Evolutionary conservation across 139 green algal species (phyloP), one percentile per base, ranked within the genome.

Genomic region (Bryopsis sp.): DNA sequence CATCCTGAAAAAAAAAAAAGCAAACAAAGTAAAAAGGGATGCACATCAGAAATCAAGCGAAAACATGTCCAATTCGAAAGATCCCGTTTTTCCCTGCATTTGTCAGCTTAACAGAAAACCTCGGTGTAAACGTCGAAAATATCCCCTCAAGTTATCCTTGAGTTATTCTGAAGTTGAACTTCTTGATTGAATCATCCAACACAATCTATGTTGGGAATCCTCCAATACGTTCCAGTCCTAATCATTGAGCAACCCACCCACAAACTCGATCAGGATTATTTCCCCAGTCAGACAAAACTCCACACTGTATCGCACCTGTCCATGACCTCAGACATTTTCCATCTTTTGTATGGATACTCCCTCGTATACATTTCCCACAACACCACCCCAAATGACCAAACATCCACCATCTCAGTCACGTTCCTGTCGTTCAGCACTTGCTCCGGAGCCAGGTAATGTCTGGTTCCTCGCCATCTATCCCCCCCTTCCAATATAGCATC

Each of bases 321-420:
- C 15, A 11, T 15, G 11, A 50, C 43, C 15, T 11, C 43, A 26
- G 43, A 26, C 43, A 50, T 50, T 50, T 50, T 50, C 11, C 15
- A 15, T 50, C 43, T 15, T 26, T 15, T 11, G 15, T 50, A 63
- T 19, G 54, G 54, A 50, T 50, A 50, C 43, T 50, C 7, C n/a
- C 54, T 8, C 8, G 54, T 36, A 19, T 34, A 63, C 54, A 63
- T 63, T 19, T 63, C 54, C 54, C 54, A 63, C 11, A 63, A 34
- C 11, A 63, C 54, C 24, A 63, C 54, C 11, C 54, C 54, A 63
- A 63, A 63, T 8, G n/a, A 29, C 7, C n/a, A 63, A 29, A 63
- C 54, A 34, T 63, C 54, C 54, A 34, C 54, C n/a, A 35, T 63
- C 19, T 63, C n/a, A 15, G 54, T 63, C n/a, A 63, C 54, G n/a